Conservation (phyloP, 2,329 filamentous ascomycete species). For the Fusarium scirpi region DNA sequence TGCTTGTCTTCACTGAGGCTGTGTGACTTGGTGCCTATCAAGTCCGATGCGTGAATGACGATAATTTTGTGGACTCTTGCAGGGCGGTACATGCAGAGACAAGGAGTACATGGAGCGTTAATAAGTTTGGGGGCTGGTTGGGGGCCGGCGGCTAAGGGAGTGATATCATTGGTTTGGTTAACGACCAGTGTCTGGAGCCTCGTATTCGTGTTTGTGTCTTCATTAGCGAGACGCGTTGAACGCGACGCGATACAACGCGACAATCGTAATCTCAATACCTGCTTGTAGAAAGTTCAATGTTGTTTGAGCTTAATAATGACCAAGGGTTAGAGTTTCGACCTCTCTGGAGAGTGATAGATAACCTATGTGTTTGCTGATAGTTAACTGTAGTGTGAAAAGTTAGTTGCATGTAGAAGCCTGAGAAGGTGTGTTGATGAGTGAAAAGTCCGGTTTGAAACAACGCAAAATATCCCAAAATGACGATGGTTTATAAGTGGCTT, state of each 20-base stretch:
- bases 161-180: background rate
- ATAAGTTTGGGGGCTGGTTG: background rate
- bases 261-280: background rate
- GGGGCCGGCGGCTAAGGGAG: background rate
- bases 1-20: background rate
- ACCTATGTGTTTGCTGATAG: background rate
- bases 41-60: background rate
- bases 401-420: too few species aligned
- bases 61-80: background rate
- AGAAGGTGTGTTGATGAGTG: too few species aligned
- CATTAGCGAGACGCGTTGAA: background rate
- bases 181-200: background rate
- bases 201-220: background rate
- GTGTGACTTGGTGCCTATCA: background rate
- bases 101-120: background rate
- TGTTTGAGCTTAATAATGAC: too few species aligned
- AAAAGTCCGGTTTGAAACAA: rapidly evolving
- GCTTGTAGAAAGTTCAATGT: too few species aligned
- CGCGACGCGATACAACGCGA: background rate
- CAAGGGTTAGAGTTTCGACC: too few species aligned
- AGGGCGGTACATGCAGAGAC: background rate
- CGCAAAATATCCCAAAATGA: too few species aligned
- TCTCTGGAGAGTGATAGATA: background rate
- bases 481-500: too few species aligned
- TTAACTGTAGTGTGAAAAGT: too few species aligned